Percentiles rank a stretch among this genome's conserved stretches.
Evolutionary conservation across 345 rosid species (phyloP).

Genomic region (Eucalyptus erythrocorys): DNA sequence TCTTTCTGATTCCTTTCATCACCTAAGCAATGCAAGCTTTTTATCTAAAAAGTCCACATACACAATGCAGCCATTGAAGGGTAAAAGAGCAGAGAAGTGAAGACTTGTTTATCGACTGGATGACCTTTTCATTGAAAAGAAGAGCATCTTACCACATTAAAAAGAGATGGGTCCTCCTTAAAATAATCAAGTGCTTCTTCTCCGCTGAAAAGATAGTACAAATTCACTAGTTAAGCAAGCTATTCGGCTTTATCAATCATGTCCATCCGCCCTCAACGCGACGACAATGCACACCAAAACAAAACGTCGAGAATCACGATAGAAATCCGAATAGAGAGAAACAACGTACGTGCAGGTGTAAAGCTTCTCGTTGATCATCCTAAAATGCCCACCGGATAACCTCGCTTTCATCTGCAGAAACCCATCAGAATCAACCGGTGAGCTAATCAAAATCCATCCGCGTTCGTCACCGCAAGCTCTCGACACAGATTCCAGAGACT

Average conservation of each 20-base stretch:
- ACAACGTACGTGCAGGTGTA: slow-evolving; percentile 76
- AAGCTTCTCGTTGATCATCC: slow-evolving; percentile 91
- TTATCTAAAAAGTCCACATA: not conserved
- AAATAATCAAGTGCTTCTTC: slow-evolving; percentile 73
- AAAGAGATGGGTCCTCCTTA: slow-evolving; percentile 62
- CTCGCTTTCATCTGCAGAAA: slow-evolving; percentile 61
- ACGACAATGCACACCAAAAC: not conserved
- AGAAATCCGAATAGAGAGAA: not conserved
- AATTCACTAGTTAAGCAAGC: not conserved
- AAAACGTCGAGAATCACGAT: not conserved
- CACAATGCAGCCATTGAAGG: not conserved
- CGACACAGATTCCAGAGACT: not conserved
- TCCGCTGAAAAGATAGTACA: slow-evolving; percentile 34
- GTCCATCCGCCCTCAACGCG: not conserved
- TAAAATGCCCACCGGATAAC: slow-evolving; percentile 77
- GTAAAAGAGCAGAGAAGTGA: not conserved
- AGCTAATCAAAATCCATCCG: not conserved
- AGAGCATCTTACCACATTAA: slow-evolving; percentile 55
- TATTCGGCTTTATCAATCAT: not conserved
- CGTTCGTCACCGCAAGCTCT: not conserved
- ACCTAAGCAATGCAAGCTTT: not conserved
- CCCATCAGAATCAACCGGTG: not conserved
- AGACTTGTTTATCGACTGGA: not conserved
- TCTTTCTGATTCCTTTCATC: not conserved
- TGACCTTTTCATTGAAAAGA: not conserved